Base-by-base conservation (phyloP, 1,284 basidiomycete genomes). In the Malassezia equina region DNA sequence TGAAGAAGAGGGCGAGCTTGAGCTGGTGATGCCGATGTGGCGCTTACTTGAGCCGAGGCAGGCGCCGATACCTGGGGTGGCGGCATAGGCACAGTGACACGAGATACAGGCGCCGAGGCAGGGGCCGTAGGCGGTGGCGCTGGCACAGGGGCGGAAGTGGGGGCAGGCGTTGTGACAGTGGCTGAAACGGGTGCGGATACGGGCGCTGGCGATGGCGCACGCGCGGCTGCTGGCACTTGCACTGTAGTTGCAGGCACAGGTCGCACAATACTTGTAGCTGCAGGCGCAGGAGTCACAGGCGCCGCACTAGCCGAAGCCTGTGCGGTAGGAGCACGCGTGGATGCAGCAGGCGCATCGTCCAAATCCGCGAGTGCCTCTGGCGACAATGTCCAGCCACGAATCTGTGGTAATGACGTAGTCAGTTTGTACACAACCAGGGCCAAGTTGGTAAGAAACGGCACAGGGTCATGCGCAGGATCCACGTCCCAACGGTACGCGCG, bases 401-500 rank as follows among this genome's bases (percentile, higher is more conserved):
- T 40, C 7, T 15, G 11, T 17, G 55, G 55, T 8, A 28, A 12
- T 3, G n/a, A 1, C 2, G 43, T 44, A 27, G 41, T 29, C 9
- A 28, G 6, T 7, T 29, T 15, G 27, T 51, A 21, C 23, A 47
- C 36, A 12, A 44, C 27, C 7, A 23, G 4, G 7, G 51, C 47
- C 19, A 52, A 7, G 21, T 25, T 25, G 4, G n/a, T 28, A 2
- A 52, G 36, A 29, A 52, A 58, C 1, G 36, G 31, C n/a, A 29
- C 11, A 7, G 51, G 46, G n/a, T 52, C 41, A 12, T 49, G 51
- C 29, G 36, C 32, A 11, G 63, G 60, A 29, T 74, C 70, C 2
- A 67, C 68, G 47, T 68, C 63, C 69, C 71, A 74, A 27, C 60
- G 57, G 43, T 73, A 69, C 4, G 69, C 54, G 13, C 68, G 41